These are phyloP conservation scores for Quercus berberidifolia DNA, from an alignment of 306 rosid genomes.

Conservation along the genomic window DNA sequence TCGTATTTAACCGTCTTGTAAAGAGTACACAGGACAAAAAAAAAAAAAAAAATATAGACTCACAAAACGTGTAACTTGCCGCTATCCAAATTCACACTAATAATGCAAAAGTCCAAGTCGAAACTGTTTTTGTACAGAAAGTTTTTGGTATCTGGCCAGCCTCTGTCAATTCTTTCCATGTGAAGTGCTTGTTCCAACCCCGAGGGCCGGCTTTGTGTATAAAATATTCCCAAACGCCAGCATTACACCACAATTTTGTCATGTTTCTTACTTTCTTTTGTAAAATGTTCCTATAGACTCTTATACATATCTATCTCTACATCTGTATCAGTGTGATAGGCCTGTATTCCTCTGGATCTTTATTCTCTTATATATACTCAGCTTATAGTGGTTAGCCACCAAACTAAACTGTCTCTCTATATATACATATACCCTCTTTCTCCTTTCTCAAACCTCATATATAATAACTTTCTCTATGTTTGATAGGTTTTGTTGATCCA, in stretches of 20 bases:
- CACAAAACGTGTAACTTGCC: too few species aligned
- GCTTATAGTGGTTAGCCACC: background rate
- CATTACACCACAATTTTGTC: too few species aligned
- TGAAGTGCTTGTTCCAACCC: background rate
- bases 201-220: background rate
- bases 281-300: background rate
- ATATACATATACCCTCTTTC: background rate
- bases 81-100: too few species aligned
- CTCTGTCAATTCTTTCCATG: background rate
- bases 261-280: background rate
- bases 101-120: too few species aligned
- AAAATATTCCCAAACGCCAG: background rate
- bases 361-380: background rate
- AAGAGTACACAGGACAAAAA: rapidly evolving
- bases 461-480: background rate
- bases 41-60: rapidly evolving
- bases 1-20: too few species aligned
- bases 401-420: too few species aligned
- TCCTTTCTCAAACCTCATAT: too few species aligned
- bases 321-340: background rate
- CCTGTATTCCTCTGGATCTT: background rate
- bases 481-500: background rate
- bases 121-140: too few species aligned
- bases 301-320: background rate
- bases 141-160: background rate